phyloP scores from a whole-genome alignment of 2,329 filamentous ascomycete genomes.

The Neophaeococcomyces aloes region DNA sequence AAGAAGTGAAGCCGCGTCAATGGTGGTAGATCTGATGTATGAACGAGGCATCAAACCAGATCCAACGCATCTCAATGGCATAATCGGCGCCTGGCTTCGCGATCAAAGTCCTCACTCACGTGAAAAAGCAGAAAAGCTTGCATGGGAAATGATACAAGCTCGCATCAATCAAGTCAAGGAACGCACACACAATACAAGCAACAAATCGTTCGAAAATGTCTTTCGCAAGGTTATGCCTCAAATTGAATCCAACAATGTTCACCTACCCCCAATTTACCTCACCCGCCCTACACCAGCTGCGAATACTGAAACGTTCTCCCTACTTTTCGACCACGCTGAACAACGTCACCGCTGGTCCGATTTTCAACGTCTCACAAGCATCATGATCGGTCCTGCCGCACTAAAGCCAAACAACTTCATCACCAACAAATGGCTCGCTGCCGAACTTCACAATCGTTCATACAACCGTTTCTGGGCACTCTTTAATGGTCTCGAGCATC shows the following conservation, averaged over 20 bases:
- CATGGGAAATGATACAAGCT: constrained; percentile 65
- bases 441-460: constrained; percentile 51
- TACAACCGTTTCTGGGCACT: constrained; percentile 45
- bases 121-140: constrained; percentile 55
- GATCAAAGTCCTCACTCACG: constrained; percentile 45
- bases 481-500: constrained; percentile 44
- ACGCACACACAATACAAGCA: constrained; percentile 22
- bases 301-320: constrained; percentile 65
- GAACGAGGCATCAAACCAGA: constrained; percentile 56
- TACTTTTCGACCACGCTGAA: constrained; percentile 63
- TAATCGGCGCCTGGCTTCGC: constrained; percentile 69
- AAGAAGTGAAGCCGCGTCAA: constrained; percentile 58
- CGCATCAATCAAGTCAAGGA: constrained; percentile 51
- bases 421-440: constrained; percentile 67
- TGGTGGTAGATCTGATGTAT: constrained; percentile 67
- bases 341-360: constrained; percentile 48
- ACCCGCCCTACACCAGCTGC: constrained; percentile 44
- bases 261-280: constrained; percentile 29
- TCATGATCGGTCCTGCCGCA: constrained; percentile 48
- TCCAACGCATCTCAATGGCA: constrained; percentile 67
- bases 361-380: constrained; percentile 51
- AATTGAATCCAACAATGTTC: constrained; percentile 1
- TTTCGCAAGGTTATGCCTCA: constrained; percentile 6
- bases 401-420: constrained; percentile 62
- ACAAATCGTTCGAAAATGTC: background rate